Evolutionary conservation across 768 basidiomycete genomes (phyloP), one percentile per base, ranked within the genome.

Genomic region (Amanita phalloides): DNA sequence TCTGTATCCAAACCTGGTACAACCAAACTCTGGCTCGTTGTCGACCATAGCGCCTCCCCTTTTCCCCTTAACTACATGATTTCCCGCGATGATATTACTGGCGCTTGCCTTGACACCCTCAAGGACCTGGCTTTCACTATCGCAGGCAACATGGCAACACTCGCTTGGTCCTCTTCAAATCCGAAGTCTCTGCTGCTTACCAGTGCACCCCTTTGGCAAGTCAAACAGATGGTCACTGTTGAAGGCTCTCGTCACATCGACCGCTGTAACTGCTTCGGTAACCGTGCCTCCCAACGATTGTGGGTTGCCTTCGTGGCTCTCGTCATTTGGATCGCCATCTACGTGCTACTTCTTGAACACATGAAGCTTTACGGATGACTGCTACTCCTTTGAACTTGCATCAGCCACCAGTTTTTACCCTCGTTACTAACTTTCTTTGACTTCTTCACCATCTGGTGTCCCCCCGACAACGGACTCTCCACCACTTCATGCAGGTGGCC

Each of bases 181-280:
- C 68, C 0, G 69, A 75, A 45, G 62, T 75, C 0, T 51, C 62
- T 0, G 58, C 67, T 10, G 74, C 73, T 0, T 76, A 72, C 74
- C 71, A 0, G 59, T 72, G 55, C 66, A 72, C 42, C 68, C 64
- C 0, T 37, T 0, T 74, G 72, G 72, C 70, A 76, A 43, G 53
- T 74, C 0, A 68, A 68, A 13, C 73, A 75, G 35, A 48, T 71
- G 0, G 58, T 67, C 6, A 57, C 46, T 0, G 48, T 72, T 14
- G 57, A 64, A 5, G 61, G 59, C 0, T 3, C 23, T 4, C 23
- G 23, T 25, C 23, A 25, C n/a, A n/a, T n/a, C n/a, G n/a, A n/a
- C n/a, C n/a, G n/a, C n/a, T n/a, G n/a, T n/a, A n/a, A n/a, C n/a
- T n/a, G n/a, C n/a, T n/a, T n/a, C n/a, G n/a, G n/a, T n/a, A n/a